A percentile compares a stretch with the other conserved stretches of the same genome.
phyloP scores from a whole-genome alignment of 495 filamentous ascomycete genomes.

The Cudoniella acicularis region DNA sequence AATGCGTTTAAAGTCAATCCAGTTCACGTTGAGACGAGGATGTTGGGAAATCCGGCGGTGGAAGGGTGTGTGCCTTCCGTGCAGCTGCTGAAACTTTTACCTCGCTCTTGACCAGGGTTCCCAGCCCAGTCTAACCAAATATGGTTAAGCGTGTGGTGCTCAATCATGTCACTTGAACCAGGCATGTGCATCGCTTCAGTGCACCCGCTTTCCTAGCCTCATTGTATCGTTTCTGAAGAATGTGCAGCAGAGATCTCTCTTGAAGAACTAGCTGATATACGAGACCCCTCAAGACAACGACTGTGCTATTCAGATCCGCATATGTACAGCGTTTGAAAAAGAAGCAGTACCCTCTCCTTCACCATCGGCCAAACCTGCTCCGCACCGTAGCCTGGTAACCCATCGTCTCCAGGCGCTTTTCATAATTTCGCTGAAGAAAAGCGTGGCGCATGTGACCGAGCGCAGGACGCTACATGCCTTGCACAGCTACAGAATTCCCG shows the following conservation, averaged over 20 bases:
- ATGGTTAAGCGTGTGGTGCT: constrained; percentile 3
- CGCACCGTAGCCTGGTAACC: not conserved
- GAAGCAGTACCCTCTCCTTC: not conserved
- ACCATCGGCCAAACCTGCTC: not conserved
- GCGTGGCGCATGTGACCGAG: not conserved
- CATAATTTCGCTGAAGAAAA: not conserved
- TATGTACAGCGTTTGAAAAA: not conserved
- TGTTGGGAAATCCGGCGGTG: constrained; percentile 43
- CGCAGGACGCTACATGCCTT: not conserved
- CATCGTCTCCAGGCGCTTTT: not conserved
- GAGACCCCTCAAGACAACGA: not conserved
- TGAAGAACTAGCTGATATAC: too few species aligned
- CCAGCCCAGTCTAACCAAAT: constrained; percentile 7
- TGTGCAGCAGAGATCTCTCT: too few species aligned
- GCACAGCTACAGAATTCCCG: constrained; percentile 1
- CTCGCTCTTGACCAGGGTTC: constrained; percentile 10
- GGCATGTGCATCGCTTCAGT: not conserved
- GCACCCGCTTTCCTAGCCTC: too few species aligned
- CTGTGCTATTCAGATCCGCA: not conserved
- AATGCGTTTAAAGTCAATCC: constrained; percentile 64
- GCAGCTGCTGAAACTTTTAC: constrained; percentile 12
- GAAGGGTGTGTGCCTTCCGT: constrained; percentile 38
- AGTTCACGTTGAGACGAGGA: constrained; percentile 43
- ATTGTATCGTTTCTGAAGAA: too few species aligned
- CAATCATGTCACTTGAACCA: not conserved